These are phyloP conservation scores for Metschnikowia chrysomelidarum DNA, from an alignment of 805 yeast species.

Conservation along the genomic window DNA sequence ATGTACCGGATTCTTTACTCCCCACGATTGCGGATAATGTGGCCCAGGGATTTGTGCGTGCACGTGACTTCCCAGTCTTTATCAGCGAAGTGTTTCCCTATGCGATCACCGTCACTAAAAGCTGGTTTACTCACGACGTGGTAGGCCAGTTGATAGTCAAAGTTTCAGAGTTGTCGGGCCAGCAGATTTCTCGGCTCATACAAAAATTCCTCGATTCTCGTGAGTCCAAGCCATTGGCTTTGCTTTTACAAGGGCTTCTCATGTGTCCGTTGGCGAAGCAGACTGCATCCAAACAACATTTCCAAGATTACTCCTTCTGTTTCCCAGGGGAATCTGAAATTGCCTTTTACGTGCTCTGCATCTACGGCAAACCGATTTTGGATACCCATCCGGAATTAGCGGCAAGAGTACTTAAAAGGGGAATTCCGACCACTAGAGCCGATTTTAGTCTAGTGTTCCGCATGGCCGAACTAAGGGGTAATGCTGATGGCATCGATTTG, in stretches of 20 bases:
- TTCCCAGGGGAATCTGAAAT: constrained; percentile 42
- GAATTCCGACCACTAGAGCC: constrained; percentile 1
- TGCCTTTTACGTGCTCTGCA: constrained; percentile 45
- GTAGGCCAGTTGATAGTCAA: constrained; percentile 37
- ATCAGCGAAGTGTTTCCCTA: constrained; percentile 43
- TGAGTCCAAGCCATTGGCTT: constrained; percentile 9
- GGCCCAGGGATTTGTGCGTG: constrained; percentile 48
- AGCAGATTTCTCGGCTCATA: constrained; percentile 35
- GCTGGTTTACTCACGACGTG: constrained; percentile 31
- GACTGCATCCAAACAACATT: constrained; percentile 7
- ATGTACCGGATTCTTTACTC: background rate
- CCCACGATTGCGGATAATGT: constrained; percentile 28
- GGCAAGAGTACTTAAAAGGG: constrained; percentile 15
- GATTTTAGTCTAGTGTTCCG: constrained; percentile 44
- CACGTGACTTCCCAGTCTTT: constrained; percentile 57
- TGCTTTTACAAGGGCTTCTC: constrained; percentile 40
- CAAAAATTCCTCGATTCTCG: constrained; percentile 5
- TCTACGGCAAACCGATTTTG: constrained; percentile 35
- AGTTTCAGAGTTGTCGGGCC: constrained; percentile 45
- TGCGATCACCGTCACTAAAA: constrained; percentile 18
- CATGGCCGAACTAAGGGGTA: constrained; percentile 43
- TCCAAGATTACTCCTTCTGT: constrained; percentile 12
- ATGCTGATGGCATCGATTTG: constrained; percentile 26
- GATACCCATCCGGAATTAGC: constrained; percentile 7
- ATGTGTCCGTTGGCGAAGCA: constrained; percentile 24